Percentiles rank a stretch among this genome's conserved stretches.
phyloP scores from a whole-genome alignment of 1,284 basidiomycete genomes.

The Ceratobasidium sp. region DNA sequence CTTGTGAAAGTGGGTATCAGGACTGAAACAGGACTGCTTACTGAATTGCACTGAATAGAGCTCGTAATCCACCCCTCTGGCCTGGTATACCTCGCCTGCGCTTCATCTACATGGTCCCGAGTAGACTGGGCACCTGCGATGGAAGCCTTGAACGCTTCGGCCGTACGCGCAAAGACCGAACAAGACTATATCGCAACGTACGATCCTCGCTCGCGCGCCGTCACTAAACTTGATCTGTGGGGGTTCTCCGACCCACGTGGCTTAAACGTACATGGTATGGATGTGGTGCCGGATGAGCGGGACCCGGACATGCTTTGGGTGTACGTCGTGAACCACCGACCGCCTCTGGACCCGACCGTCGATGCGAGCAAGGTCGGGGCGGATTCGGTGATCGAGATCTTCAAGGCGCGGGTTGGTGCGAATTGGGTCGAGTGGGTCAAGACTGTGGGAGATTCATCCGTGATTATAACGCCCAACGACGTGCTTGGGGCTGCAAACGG shows the following conservation, averaged over 20 bases:
- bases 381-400: slow-evolving; percentile 76
- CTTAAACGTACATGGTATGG: slow-evolving; percentile 73
- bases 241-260: slow-evolving; percentile 56
- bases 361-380: slow-evolving; percentile 61
- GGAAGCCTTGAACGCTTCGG: slow-evolving; percentile 14
- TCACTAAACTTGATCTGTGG: slow-evolving; percentile 57
- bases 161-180: background rate
- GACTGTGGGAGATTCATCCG: slow-evolving; percentile 61
- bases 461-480: slow-evolving; percentile 73
- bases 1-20: slow-evolving; percentile 66
- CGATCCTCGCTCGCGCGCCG: slow-evolving; percentile 57
- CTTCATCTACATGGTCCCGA: slow-evolving; percentile 17
- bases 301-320: slow-evolving; percentile 64
- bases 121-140: slow-evolving; percentile 18
- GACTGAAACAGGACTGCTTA: slow-evolving; percentile 1
- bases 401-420: slow-evolving; percentile 61
- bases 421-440: slow-evolving; percentile 60
- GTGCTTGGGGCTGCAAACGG: slow-evolving; percentile 67
- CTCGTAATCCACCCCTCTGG: slow-evolving; percentile 30
- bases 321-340: slow-evolving; percentile 73
- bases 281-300: slow-evolving; percentile 64
- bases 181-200: slow-evolving; percentile 69
- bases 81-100: slow-evolving; percentile 29
- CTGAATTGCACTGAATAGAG: slow-evolving; percentile 15
- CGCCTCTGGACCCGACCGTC: slow-evolving; percentile 51